phyloP scores from a whole-genome alignment of 768 basidiomycete genomes.

The Russula ochroleuca region DNA sequence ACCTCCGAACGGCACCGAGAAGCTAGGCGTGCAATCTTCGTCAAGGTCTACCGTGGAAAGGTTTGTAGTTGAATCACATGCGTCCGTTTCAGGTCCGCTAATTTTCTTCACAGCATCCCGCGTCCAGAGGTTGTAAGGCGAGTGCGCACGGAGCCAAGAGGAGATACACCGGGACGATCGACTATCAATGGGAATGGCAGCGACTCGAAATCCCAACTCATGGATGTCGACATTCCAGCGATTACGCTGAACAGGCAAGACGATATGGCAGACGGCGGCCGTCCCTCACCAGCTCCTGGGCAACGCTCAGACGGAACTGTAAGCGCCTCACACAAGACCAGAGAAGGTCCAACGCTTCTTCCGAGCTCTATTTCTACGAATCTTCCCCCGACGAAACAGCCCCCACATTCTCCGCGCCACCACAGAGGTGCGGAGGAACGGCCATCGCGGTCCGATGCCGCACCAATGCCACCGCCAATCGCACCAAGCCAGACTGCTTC shows the following conservation, averaged over 20 bases:
- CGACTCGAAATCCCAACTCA: constrained; percentile 17
- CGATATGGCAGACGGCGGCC: constrained; percentile 3
- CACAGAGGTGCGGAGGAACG: constrained; percentile 43
- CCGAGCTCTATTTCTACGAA: constrained; percentile 25
- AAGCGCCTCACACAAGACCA: constrained; percentile 12
- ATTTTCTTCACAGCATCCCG: constrained; percentile 49
- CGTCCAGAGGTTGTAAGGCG: constrained; percentile 78
- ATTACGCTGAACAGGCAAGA: constrained; percentile 9
- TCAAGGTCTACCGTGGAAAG: constrained; percentile 65
- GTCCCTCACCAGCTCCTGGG: constrained; percentile 4
- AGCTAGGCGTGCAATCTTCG: constrained; percentile 34
- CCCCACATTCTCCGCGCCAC: constrained; percentile 39
- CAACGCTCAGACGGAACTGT: constrained; percentile 13
- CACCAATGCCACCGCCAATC: constrained; percentile 74
- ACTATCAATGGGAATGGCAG: constrained; percentile 32
- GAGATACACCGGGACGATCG: constrained; percentile 35
- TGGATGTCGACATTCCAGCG: constrained; percentile 22
- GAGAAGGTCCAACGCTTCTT: constrained; percentile 28
- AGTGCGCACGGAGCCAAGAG: constrained; percentile 39
- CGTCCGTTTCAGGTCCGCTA: constrained; percentile 16
- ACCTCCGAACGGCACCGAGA: constrained; percentile 30
- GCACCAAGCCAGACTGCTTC: constrained; percentile 74
- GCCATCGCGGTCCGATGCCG: constrained; percentile 35
- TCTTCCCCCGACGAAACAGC: constrained; percentile 34
- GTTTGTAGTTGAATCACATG: constrained; percentile 36